phyloP scores from a whole-genome alignment of 257 asterid species.

The Solanum piurae region DNA sequence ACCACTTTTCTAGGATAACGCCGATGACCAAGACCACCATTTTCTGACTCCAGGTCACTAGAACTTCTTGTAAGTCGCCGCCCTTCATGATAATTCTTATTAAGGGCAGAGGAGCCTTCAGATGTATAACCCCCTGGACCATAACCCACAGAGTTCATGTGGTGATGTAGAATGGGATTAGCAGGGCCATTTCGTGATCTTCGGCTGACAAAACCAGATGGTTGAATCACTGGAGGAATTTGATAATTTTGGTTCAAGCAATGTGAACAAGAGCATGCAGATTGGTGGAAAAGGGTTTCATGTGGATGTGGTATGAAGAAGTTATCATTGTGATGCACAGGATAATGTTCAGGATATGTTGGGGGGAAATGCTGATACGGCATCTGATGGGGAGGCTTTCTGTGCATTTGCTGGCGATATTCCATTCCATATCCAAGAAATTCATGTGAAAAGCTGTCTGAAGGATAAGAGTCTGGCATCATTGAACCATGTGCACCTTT shows the following conservation, averaged over 20 bases:
- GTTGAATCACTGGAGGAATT: constrained; percentile 39
- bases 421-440: constrained; percentile 25
- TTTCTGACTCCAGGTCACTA: constrained; percentile 41
- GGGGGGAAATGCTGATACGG: constrained; percentile 35
- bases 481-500: constrained; percentile 26
- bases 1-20: constrained; percentile 35
- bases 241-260: constrained; percentile 50
- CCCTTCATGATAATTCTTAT: constrained; percentile 23
- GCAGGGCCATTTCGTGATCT: constrained; percentile 33
- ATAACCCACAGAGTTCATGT: constrained; percentile 19
- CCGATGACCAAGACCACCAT: constrained; percentile 32
- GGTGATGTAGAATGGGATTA: constrained; percentile 22
- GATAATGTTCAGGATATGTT: constrained; percentile 33
- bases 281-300: constrained; percentile 60
- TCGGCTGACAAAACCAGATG: constrained; percentile 19
- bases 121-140: constrained; percentile 27
- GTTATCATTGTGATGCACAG: constrained; percentile 42
- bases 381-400: constrained; percentile 32
- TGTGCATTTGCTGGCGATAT: constrained; percentile 35
- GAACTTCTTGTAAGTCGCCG: constrained; percentile 32
- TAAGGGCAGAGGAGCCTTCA: constrained; percentile 22
- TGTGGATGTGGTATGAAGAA: constrained; percentile 47
- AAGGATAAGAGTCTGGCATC: constrained; percentile 35
- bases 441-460: constrained; percentile 31
- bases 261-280: constrained; percentile 75